phyloP scores from a whole-genome alignment of 2,329 filamentous ascomycete genomes.

The Pseudogymnoascus sp. region DNA sequence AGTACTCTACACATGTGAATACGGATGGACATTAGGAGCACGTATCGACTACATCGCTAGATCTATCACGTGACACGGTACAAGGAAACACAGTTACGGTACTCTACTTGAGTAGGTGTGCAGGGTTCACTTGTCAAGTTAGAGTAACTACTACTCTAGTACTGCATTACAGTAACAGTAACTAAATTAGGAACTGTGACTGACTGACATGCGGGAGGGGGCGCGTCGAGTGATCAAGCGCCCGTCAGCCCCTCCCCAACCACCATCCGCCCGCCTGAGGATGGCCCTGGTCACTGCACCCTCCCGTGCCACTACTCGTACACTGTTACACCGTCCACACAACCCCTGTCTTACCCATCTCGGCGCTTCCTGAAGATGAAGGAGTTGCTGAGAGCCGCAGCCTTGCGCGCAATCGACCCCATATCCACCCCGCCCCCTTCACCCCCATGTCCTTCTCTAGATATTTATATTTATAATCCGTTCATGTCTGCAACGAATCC shows the following conservation, averaged over 20 bases:
- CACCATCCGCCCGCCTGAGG: background rate
- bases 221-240: slow-evolving; percentile 1
- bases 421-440: background rate
- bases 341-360: slow-evolving; percentile 1
- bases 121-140: slow-evolving; percentile 3
- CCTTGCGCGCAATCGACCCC: background rate
- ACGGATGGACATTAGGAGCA: background rate
- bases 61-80: background rate
- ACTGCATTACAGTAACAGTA: too few species aligned
- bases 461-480: background rate
- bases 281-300: background rate
- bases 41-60: background rate
- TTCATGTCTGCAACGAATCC: background rate
- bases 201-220: slow-evolving; percentile 1
- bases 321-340: background rate
- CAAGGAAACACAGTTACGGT: background rate
- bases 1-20: background rate
- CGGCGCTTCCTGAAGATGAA: background rate
- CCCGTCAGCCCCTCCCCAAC: background rate
- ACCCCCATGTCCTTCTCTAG: background rate
- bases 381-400: background rate
- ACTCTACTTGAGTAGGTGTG: too few species aligned
- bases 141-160: too few species aligned
- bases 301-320: background rate
- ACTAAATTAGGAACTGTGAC: background rate